Percentiles rank a stretch among this genome's conserved stretches.
phyloP scores from a whole-genome alignment of 805 yeast genomes.

The Sugiyamaella americana region DNA sequence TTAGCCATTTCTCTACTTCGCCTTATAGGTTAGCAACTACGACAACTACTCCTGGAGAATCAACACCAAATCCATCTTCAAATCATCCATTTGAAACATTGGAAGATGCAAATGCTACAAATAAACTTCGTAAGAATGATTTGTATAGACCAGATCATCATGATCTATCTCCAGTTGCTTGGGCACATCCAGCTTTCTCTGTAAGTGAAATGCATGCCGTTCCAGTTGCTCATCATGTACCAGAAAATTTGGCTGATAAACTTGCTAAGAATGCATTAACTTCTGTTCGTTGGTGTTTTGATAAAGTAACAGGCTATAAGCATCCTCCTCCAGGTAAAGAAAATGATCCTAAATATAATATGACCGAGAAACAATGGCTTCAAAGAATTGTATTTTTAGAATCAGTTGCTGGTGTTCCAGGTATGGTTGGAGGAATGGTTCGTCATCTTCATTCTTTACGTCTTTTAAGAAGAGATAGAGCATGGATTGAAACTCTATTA shows the following conservation, averaged over 20 bases:
- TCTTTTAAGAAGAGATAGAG: conserved; percentile 57
- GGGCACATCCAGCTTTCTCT: conserved; percentile 41
- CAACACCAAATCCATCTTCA: too few relatives aligned
- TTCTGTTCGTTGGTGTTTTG: conserved; percentile 47
- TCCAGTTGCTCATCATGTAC: conserved; percentile 46
- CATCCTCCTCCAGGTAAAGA: conserved; percentile 43
- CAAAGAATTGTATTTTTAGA: conserved; percentile 56
- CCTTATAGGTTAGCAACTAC: too few relatives aligned
- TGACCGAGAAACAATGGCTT: conserved; percentile 63
- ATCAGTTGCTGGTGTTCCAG: conserved; percentile 75
- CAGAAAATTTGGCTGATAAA: conserved; percentile 43
- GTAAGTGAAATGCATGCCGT: conserved; percentile 38
- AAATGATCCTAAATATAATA: conserved; percentile 35
- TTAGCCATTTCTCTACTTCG: too few relatives aligned
- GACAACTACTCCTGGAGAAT: too few relatives aligned
- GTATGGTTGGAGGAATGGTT: conserved; percentile 66
- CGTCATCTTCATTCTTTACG: conserved; percentile 63
- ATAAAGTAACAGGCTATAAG: conserved; percentile 56
- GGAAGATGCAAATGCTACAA: not conserved
- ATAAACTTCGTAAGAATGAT: conserved; percentile 5
- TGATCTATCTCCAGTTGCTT: conserved; percentile 26
- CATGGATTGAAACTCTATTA: conserved; percentile 65
- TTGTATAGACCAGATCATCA: conserved; percentile 13
- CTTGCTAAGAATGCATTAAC: conserved; percentile 46
- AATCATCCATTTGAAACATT: not conserved